phyloP scores from a whole-genome alignment of 1,284 basidiomycete species.

The Austroboletus niveus region DNA sequence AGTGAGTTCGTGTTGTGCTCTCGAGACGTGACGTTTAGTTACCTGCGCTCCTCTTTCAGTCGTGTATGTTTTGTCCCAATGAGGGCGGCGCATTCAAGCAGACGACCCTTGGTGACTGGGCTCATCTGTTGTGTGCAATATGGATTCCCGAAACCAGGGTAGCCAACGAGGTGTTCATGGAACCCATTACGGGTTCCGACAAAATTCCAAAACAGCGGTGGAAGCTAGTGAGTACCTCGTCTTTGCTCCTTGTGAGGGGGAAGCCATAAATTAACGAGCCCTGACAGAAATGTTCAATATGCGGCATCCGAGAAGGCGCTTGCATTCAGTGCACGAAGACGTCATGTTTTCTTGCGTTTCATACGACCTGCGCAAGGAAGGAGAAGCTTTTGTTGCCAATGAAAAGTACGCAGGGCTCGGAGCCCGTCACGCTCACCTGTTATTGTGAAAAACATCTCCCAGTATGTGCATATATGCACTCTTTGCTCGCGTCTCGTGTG shows the following conservation, averaged over 20 bases:
- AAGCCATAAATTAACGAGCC: constrained; percentile 11
- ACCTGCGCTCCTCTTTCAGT: constrained; percentile 42
- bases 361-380: constrained; percentile 91
- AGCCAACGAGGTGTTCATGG: constrained; percentile 97
- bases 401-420: constrained; percentile 77
- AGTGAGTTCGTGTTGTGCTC: constrained; percentile 45
- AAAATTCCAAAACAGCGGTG: constrained; percentile 88
- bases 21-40: not conserved
- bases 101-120: constrained; percentile 91
- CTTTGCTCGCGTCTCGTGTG: constrained; percentile 2
- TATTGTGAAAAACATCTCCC: constrained; percentile 90
- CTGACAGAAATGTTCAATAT: constrained; percentile 79
- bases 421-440: constrained; percentile 68
- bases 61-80: constrained; percentile 92
- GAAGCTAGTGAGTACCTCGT: constrained; percentile 72
- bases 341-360: constrained; percentile 92
- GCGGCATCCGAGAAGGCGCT: constrained; percentile 80
- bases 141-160: constrained; percentile 97
- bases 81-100: constrained; percentile 99
- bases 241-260: not conserved
- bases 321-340: constrained; percentile 97
- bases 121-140: constrained; percentile 94
- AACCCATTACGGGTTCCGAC: constrained; percentile 92
- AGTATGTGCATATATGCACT: constrained; percentile 44
- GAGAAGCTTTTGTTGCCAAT: constrained; percentile 82